Base-by-base conservation (phyloP, 2,329 filamentous ascomycete species). In the Aspergillus clavatus region DNA sequence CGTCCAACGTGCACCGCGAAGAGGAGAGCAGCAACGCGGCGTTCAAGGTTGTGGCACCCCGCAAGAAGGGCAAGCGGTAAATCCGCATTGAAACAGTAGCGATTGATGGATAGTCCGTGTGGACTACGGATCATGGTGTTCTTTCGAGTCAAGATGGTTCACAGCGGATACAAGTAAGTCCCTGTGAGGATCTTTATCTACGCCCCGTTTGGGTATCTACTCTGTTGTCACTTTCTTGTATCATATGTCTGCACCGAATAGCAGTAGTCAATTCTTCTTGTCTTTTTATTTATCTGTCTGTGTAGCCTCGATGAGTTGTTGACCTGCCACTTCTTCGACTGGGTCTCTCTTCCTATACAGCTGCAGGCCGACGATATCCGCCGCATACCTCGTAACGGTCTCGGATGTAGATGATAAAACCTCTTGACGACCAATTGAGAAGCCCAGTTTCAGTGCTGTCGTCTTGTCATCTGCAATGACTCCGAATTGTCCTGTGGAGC, bases 1-100 rank as follows among this genome's bases (percentile, higher is more conserved):
- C 71, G 40, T 61, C 58, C 39, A 72, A 73, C 45, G 64, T 66
- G 39, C 75, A 73, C 50, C 77, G 78, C 24, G 66, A 73, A 38
- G 67, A 71, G 56, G 64, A 65, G 63, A 66, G 62, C 50, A 70
- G 66, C 50, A 72, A 66, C 49, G 69, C 84, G 7, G 81, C 80
- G 40, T 97, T 96, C 74, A 93, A 93, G 75, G 87, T 97, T 42
- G 91, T 97, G 8, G 82, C 88, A 11, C 80, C 84, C 52, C 90
- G 93, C 69, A 97, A 96, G 82, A 95, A 95, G 80, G 84, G 78
- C 31, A 76, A 85, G 63, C 85, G 86, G 75, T 89, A 84, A 59
- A 39, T 40, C 23, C 11, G 24, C 14, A 14, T 22, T 41, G 18
- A 29, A 7, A 18, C 14, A 33, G 40, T 24, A 42, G 8, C 23